Base-by-base conservation (phyloP, 73 alveolate species). In the Tetrahymena malaccensis region DNA sequence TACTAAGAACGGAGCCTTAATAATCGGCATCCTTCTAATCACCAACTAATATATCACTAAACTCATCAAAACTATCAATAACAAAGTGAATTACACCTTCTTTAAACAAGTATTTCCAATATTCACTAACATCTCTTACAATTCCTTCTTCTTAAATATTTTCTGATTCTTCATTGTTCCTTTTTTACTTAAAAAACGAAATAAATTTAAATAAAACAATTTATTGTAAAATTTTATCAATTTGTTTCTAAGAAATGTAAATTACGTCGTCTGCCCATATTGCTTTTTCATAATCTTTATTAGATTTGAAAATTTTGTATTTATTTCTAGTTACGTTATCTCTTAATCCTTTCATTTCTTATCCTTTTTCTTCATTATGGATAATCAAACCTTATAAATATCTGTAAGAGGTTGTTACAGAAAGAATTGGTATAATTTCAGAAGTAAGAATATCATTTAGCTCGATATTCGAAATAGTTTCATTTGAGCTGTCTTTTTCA, bases 51-150 rank as follows among this genome's bases (percentile, higher is more conserved):
- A 93, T 44, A 85, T 95, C 97, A 12, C 84, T 95, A 93, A 85
- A 85, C n/a, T 95, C 97, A 89, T 95, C 97, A 50, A 85, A 95
- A 19, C 95, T 95, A 50, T 44, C 93, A 17, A 95, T 94, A 55
- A 95, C 70, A 89, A 95, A 95, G 17, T 95, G 97, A 34, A 95
- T 89, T 5, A 95, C 43, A 13, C 95, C 97, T 55, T 95, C 94
- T 37, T 95, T 95, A 16, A 94, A 85, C 35, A 95, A 43, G 43
- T 95, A 95, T 50, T 57, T 89, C 97, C 97, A 95, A 95, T 85
- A 95, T 33, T 95, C 97, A 85, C 95, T 89, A 31, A 43, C 31
- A 95, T 95, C 97, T 55, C 93, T 85, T n/a, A 95, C 85, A 43
- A 95, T 93, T 10, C 93, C 94, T 89, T 34, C 0, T 19, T 89